A percentile compares a stretch with the other conserved stretches of the same genome.
Evolutionary conservation across 345 rosid genomes (phyloP).

Genomic region (Cochlearia excelsa): DNA sequence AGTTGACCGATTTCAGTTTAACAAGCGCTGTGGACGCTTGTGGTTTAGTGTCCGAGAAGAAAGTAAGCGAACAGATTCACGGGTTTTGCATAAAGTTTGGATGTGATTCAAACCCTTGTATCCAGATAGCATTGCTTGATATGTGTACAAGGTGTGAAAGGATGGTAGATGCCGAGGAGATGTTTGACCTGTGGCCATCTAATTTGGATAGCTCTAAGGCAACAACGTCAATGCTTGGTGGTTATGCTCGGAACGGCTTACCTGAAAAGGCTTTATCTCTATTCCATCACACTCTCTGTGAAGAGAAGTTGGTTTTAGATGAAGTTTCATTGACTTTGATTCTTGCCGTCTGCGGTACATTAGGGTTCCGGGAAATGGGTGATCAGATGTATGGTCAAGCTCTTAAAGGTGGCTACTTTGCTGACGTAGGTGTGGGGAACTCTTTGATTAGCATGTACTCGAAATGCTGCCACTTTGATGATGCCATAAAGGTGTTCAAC

Average conservation of each 20-base stretch:
- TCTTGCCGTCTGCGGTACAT: conserved; percentile 65
- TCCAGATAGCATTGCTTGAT: conserved; percentile 69
- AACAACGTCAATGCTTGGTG: conserved; percentile 72
- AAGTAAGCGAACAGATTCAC: conserved; percentile 65
- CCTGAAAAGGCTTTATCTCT: conserved; percentile 64
- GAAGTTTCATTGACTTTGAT: conserved; percentile 55
- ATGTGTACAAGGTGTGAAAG: conserved; percentile 82
- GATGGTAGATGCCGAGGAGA: conserved; percentile 68
- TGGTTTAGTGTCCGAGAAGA: conserved; percentile 45
- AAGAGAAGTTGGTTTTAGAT: conserved; percentile 53
- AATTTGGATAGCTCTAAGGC: conserved; percentile 44
- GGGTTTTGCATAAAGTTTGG: conserved; percentile 70
- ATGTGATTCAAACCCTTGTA: conserved; percentile 47
- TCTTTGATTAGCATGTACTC: conserved; percentile 73
- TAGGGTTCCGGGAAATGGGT: conserved; percentile 69
- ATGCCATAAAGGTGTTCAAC: conserved; percentile 53
- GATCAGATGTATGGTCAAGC: conserved; percentile 62
- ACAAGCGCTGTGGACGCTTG: conserved; percentile 62
- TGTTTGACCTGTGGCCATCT: conserved; percentile 52
- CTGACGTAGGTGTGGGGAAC: conserved; percentile 61
- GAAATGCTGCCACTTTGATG: conserved; percentile 48
- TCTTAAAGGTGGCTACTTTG: conserved; percentile 48
- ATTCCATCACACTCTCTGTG: conserved; percentile 39
- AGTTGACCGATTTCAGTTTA: conserved; percentile 60
- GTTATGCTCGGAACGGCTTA: conserved; percentile 65